A percentile compares a stretch with the other conserved stretches of the same genome.
These are phyloP conservation scores for Crassisporium funariophilum DNA, from an alignment of 768 basidiomycete genomes.

Conservation along the genomic window DNA sequence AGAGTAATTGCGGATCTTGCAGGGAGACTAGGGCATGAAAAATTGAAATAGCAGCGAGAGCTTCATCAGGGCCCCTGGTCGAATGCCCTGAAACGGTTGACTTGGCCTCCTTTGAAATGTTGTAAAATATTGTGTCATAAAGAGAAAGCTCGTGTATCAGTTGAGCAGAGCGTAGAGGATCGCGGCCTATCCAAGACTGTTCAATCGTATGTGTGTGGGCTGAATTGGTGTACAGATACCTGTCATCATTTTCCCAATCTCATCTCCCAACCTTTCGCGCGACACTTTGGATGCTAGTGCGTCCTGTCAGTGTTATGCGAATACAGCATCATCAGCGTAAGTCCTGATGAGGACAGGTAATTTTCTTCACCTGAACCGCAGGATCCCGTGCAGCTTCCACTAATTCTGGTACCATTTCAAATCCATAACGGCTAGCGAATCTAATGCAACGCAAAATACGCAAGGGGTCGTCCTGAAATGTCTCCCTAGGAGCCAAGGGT, in stretches of 20 bases:
- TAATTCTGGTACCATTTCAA: constrained; percentile 71
- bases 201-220: not conserved
- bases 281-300: constrained; percentile 81
- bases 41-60: constrained; percentile 59
- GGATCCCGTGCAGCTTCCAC: constrained; percentile 60
- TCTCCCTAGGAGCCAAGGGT: constrained; percentile 82
- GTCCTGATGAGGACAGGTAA: constrained; percentile 1
- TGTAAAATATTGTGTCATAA: constrained; percentile 64
- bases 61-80: constrained; percentile 38
- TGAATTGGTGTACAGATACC: constrained; percentile 40
- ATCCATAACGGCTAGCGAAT: constrained; percentile 91
- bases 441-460: constrained; percentile 89
- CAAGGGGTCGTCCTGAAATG: constrained; percentile 93
- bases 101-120: constrained; percentile 47
- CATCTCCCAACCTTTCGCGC: constrained; percentile 89
- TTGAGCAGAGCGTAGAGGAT: constrained; percentile 73
- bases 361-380: constrained; percentile 57
- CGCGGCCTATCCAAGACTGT: constrained; percentile 55
- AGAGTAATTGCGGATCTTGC: constrained; percentile 33
- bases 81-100: constrained; percentile 44
- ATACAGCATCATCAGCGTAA: too few relatives aligned
- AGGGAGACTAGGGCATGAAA: constrained; percentile 51
- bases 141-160: constrained; percentile 76
- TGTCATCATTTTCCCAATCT: constrained; percentile 93
- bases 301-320: constrained; percentile 47